A percentile compares a stretch with the other conserved stretches of the same genome.
Evolutionary conservation across 306 rosid genomes (phyloP).

Genomic region (Astragalus glycyphyllos): DNA sequence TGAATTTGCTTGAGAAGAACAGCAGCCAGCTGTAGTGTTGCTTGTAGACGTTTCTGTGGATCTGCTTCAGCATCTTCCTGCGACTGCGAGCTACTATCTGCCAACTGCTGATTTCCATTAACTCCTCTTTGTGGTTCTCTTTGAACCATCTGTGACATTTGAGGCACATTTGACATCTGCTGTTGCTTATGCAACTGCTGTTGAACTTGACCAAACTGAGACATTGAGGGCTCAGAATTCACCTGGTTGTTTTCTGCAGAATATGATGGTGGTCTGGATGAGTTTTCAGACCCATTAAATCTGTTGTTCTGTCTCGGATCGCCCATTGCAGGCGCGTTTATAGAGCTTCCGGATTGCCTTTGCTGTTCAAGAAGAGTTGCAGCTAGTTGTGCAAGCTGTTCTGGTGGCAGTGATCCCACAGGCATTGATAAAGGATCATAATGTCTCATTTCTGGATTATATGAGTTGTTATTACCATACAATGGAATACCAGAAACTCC

Average conservation of each 20-base stretch:
- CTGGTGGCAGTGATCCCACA: constrained; percentile 63
- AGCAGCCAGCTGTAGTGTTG: constrained; percentile 92
- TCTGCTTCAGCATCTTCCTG: constrained; percentile 72
- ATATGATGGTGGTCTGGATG: constrained; percentile 51
- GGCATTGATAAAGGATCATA: constrained; percentile 54
- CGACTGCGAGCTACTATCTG: constrained; percentile 45
- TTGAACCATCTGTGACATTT: constrained; percentile 53
- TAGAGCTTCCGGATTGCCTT: constrained; percentile 62
- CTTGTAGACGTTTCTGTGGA: constrained; percentile 91
- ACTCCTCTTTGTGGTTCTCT: constrained; percentile 66
- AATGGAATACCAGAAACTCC: constrained; percentile 58
- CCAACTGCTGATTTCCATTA: constrained; percentile 58
- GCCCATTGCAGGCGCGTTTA: constrained; percentile 40
- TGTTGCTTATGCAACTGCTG: constrained; percentile 68
- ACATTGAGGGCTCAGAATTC: constrained; percentile 54
- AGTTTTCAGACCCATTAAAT: constrained; percentile 50
- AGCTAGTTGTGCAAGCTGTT: constrained; percentile 82
- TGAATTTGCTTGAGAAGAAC: constrained; percentile 95
- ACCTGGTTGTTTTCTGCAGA: constrained; percentile 51
- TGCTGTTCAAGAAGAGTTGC: constrained; percentile 80
- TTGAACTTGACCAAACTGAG: constrained; percentile 62
- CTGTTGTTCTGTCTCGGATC: constrained; percentile 62
- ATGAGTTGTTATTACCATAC: constrained; percentile 46
- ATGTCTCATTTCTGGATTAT: constrained; percentile 53
- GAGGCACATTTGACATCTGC: constrained; percentile 52